Percentiles rank a stretch among this genome's conserved stretches.
These are phyloP conservation scores for Saraca asoca DNA, from an alignment of 331 rosid genomes.

Conservation along the genomic window DNA sequence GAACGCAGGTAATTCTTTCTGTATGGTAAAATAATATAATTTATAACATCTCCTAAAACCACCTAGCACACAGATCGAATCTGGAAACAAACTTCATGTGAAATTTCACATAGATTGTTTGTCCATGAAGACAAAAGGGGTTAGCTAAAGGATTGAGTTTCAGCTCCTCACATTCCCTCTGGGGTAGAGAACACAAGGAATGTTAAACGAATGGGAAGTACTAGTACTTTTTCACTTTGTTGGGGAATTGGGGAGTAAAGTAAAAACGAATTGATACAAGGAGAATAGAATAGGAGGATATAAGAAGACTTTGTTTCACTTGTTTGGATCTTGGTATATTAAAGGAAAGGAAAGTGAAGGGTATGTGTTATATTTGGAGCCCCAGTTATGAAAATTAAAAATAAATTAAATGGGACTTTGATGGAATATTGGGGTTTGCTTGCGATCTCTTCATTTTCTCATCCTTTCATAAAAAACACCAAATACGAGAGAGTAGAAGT, in stretches of 20 bases:
- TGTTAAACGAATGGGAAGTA: neutral
- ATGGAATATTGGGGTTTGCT: neutral
- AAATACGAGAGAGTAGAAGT: no score
- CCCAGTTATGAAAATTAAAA: neutral
- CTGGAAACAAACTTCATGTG: conserved; percentile 1
- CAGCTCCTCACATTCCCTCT: neutral
- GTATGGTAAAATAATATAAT: conserved; percentile 22
- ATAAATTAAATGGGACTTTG: neutral
- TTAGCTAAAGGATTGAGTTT: neutral
- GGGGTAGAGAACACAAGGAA: neutral
- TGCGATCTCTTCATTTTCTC: no score
- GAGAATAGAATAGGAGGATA: neutral
- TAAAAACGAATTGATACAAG: no score
- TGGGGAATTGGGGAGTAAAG: no score
- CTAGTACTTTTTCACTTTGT: neutral
- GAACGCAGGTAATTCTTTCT: conserved; percentile 73
- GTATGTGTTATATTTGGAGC: neutral
- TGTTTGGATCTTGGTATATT: neutral
- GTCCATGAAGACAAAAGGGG: neutral
- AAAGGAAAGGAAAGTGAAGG: neutral
- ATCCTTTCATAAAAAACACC: no score
- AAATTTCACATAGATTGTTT: conserved; percentile 2
- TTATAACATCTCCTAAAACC: neutral
- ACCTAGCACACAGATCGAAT: neutral
- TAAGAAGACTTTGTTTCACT: no score